phyloP scores from a whole-genome alignment of 148 eudicot genomes.

The Rhododendron ferrugineum region DNA sequence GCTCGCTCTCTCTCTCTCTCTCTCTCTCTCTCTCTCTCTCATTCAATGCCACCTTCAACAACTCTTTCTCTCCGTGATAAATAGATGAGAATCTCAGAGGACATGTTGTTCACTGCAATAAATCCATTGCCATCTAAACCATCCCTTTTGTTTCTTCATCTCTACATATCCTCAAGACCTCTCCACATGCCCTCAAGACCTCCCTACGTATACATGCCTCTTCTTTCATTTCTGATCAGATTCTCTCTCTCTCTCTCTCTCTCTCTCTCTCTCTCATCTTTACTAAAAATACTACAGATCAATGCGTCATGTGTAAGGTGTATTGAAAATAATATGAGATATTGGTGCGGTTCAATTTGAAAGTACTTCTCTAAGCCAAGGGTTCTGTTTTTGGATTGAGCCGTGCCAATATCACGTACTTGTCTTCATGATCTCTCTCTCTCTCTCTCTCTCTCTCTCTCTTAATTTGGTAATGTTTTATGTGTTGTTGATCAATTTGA shows the following conservation, averaged over 20 bases:
- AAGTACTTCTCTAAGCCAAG: background rate
- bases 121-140: background rate
- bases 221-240: background rate
- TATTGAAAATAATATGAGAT: background rate
- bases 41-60: background rate
- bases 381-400: slow-evolving; percentile 35
- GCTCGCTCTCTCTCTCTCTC: background rate
- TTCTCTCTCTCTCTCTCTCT: background rate
- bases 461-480: background rate
- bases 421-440: background rate
- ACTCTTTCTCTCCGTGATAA: background rate
- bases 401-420: slow-evolving; percentile 58
- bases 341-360: slow-evolving; percentile 12
- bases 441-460: background rate
- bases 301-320: background rate
- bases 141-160: background rate
- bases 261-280: background rate
- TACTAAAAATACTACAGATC: background rate
- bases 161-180: background rate
- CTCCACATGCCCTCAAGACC: background rate
- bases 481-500: background rate
- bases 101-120: background rate
- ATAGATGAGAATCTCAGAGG: background rate
- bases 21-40: background rate
- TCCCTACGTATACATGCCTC: background rate